Base-by-base conservation (phyloP, 805 yeast genomes). In the Saccharomycopsis lassenensis region DNA sequence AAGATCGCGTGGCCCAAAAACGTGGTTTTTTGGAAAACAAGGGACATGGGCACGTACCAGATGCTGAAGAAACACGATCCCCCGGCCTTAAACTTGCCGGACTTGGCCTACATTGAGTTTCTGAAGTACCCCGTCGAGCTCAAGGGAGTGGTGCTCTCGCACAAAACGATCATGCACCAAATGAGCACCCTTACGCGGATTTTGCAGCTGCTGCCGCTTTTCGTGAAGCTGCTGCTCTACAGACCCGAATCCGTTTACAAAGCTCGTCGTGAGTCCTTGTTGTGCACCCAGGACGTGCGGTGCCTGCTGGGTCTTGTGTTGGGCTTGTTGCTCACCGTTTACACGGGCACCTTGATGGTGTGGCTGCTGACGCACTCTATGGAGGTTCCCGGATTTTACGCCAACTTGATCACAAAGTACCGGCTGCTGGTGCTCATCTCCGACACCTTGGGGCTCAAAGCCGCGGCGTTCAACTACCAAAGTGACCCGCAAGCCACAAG, bases 121-220 rank as follows among this genome's bases (percentile, higher is more conserved):
- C 74, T 91, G 1, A 71, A 87, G 47, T 80, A 93, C 1, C 93
- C 96, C 0, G 72, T 82, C 19, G 93, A 87, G 46, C 58, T 86
- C 24, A 66, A 95, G 40, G 99, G 99, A 12, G 94, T 91, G 24
- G 95, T 93, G 1, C 70, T 91, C 52, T 81, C 91, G 17, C 97
- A 91, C 54, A 65, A 84, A 41, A 86, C 95, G 0, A 71, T 91
- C 5, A 67, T 81, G 52, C 89, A 84, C 46, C 98, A 91, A 52
- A 83, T 91, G 87, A 69, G 72, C 43, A 71, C 84, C 31, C 51
- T 91, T 17, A 69, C 80, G 4, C 66, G 76, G 7, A 72, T 89
- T 10, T 58, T 89, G 5, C 73, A 74, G 47, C 77, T 86, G 31
- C 60, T 65, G 45, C 81, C 83, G 2, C 50, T 48, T 8, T 33